These are phyloP conservation scores for Helianthus tuberosus DNA, from an alignment of 129 eudicot genomes.

Conservation along the genomic window DNA sequence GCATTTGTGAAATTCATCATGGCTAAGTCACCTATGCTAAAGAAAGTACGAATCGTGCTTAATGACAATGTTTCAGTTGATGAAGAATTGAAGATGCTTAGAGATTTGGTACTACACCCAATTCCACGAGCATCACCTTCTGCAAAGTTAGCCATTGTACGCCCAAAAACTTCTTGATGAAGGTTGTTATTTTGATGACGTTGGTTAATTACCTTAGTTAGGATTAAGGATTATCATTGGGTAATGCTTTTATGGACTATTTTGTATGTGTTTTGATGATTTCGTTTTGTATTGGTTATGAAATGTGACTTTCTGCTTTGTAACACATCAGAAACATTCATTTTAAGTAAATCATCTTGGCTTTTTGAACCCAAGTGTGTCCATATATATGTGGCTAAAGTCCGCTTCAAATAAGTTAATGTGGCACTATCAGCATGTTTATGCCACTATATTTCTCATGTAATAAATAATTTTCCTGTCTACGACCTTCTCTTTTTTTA, in stretches of 20 bases:
- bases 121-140: conserved; percentile 14
- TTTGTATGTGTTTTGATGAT: neutral
- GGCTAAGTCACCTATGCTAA: no score
- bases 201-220: neutral
- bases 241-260: neutral
- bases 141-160: neutral
- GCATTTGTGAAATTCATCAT: no score
- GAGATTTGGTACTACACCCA: neutral
- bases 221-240: neutral
- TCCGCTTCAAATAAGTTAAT: no score
- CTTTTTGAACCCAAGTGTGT: neutral
- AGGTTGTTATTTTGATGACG: neutral
- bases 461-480: no score
- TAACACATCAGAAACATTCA: no score
- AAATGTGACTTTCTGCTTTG: neutral
- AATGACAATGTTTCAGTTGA: no score
- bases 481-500: no score
- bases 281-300: neutral
- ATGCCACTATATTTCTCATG: no score
- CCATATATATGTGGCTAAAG: no score
- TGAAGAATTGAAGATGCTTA: neutral
- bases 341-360: no score
- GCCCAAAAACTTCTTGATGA: neutral
- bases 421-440: no score
- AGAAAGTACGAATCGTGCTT: no score